Conservation (phyloP, 495 filamentous ascomycete species). For the Penicillium arizonense region DNA sequence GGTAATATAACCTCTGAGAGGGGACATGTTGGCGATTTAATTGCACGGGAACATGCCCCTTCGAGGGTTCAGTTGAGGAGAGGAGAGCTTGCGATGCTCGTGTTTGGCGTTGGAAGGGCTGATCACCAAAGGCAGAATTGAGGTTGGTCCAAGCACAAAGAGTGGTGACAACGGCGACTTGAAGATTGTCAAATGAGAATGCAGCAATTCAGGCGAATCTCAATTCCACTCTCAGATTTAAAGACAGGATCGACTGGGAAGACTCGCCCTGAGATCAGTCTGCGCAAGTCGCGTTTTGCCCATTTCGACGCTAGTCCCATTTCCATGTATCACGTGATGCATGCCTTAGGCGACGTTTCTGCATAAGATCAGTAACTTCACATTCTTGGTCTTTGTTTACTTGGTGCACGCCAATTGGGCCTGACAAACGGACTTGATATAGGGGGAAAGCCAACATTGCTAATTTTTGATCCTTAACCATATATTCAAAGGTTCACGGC, state of each 20-base stretch:
- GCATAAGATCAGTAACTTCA: too few species aligned
- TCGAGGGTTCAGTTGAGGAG: conserved; percentile 12
- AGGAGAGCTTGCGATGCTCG: conserved; percentile 19
- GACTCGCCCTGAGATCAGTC: conserved; percentile 26
- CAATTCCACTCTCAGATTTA: not conserved
- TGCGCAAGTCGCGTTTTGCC: conserved; percentile 41
- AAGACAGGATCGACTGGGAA: conserved; percentile 21
- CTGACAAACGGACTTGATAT: too few species aligned
- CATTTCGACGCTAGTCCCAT: conserved; percentile 30
- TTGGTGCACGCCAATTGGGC: too few species aligned
- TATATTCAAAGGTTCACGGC: not conserved
- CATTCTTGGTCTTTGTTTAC: too few species aligned
- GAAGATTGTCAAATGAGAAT: not conserved
- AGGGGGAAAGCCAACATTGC: not conserved
- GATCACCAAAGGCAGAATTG: conserved; percentile 6
- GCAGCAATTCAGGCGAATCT: not conserved
- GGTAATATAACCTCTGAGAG: conserved; percentile 84
- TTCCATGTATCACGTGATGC: conserved; percentile 24
- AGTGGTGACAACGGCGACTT: not conserved
- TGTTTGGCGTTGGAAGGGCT: conserved; percentile 11
- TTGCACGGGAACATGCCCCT: conserved; percentile 43
- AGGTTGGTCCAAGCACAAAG: not conserved
- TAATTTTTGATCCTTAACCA: not conserved
- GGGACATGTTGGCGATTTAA: conserved; percentile 50
- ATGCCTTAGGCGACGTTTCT: not conserved